These are phyloP conservation scores for Petunia hybrid DNA, from an alignment of 305 asterid genomes.

Conservation along the genomic window DNA sequence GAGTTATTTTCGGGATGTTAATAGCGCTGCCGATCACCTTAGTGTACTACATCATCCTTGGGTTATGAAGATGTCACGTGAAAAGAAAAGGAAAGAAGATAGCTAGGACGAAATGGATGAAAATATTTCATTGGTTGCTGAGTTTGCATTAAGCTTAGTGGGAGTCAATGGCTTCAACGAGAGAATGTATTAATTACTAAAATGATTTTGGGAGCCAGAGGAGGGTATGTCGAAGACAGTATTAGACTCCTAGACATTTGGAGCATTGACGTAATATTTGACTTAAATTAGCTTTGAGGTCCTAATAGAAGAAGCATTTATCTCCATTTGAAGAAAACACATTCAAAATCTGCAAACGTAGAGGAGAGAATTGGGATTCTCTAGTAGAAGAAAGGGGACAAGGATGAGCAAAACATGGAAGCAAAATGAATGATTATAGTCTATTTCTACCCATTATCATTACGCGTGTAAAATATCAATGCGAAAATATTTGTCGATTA, in stretches of 20 bases:
- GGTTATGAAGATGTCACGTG: constrained; percentile 43
- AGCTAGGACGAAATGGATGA: neutral
- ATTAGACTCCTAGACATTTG: constrained; percentile 37
- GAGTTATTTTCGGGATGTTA: constrained; percentile 97
- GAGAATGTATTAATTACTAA: no score
- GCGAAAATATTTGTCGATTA: constrained; percentile 15
- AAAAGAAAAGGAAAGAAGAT: neutral
- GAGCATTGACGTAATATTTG: constrained; percentile 46
- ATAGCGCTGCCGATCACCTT: constrained; percentile 88
- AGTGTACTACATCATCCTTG: constrained; percentile 87
- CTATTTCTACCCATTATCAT: constrained; percentile 40
- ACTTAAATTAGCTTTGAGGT: constrained; percentile 37
- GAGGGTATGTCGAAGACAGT: no score
- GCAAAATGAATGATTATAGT: constrained; percentile 24
- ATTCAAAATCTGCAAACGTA: constrained; percentile 40
- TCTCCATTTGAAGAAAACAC: constrained; percentile 35
- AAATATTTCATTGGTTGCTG: neutral
- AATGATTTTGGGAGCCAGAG: no score
- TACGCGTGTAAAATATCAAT: constrained; percentile 44
- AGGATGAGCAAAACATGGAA: constrained; percentile 53
- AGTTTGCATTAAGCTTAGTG: constrained; percentile 7
- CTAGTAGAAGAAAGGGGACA: constrained; percentile 46
- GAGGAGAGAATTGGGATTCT: constrained; percentile 35
- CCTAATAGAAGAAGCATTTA: constrained; percentile 50
- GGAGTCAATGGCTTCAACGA: neutral